Percentiles rank a stretch among this genome's conserved stretches.
These are phyloP conservation scores for Corinectria fuckeliana DNA, from an alignment of 2,329 filamentous ascomycete species.

Conservation along the genomic window DNA sequence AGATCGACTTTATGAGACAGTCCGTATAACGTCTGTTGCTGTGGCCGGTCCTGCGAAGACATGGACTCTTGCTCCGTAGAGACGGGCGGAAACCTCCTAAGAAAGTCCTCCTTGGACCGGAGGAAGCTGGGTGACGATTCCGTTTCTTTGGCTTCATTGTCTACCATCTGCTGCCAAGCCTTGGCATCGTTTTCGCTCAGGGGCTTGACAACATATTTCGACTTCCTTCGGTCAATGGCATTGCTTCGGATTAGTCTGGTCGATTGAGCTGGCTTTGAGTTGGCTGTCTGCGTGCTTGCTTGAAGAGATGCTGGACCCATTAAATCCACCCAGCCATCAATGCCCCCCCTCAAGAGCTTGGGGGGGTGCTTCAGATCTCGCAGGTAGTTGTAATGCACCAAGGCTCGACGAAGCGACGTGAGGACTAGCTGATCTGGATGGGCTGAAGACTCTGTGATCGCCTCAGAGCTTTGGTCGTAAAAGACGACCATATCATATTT, in stretches of 20 bases:
- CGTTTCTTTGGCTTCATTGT: constrained; percentile 63
- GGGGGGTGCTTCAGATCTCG: constrained; percentile 76
- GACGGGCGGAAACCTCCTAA: constrained; percentile 79
- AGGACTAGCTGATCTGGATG: constrained; percentile 61
- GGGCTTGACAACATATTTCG: constrained; percentile 64
- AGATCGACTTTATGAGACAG: constrained; percentile 47
- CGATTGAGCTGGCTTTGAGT: constrained; percentile 18
- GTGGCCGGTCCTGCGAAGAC: constrained; percentile 48
- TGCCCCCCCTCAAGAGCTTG: constrained; percentile 79
- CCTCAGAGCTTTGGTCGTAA: constrained; percentile 75
- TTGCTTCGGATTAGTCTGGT: constrained; percentile 43
- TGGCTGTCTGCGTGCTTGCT: constrained; percentile 46
- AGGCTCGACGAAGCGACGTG: constrained; percentile 75
- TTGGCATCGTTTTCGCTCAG: constrained; percentile 82
- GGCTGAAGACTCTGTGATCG: constrained; percentile 49
- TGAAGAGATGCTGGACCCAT: constrained; percentile 72
- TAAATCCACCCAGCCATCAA: constrained; percentile 87
- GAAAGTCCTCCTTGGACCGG: constrained; percentile 81
- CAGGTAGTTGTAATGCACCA: constrained; percentile 83
- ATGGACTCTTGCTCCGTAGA: constrained; percentile 67
- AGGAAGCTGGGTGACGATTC: constrained; percentile 62
- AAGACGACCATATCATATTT: constrained; percentile 89
- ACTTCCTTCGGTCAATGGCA: constrained; percentile 45
- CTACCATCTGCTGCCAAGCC: constrained; percentile 79
- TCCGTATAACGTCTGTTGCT: constrained; percentile 37